Base-by-base conservation (phyloP, 2,329 filamentous ascomycete genomes). In the Aspergillus novofumigatus region DNA sequence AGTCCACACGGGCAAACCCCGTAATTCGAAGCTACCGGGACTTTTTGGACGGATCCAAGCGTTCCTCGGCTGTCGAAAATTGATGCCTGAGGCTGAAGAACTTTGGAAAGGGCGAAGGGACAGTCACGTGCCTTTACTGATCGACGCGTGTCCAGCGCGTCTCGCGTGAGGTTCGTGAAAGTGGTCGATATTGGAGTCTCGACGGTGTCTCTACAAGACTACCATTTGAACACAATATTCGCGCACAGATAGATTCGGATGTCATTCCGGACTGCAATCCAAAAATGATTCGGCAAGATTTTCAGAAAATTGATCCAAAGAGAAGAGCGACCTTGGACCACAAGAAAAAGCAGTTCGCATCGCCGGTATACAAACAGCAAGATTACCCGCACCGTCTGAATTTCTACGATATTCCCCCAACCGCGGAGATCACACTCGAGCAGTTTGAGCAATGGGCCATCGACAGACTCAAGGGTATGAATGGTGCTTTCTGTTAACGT, bases 401-500 rank as follows among this genome's bases (percentile, higher is more conserved):
- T 80, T 93, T 97, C 76, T 99, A 99, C 78, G 79, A 86, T 47
- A 82, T 88, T 26, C 90, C 94, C 49, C 94, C 94, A 0, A 97
- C 92, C 0, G 89, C 90, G 50, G 94, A 99, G 70, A 94, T 99
- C 66, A 96, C 91, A 0, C 86, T 99, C 45, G 94, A 99, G 71
- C 88, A 99, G 72, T 99, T 99, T 69, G 94, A 99, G 73, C 92
- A 96, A 83, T 99, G 94, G 94, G 94, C 92, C 10, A 97, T 99
- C 69, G 90, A 96, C 68, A 83, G 94, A 56, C 75, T 99, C 63
- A 88, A 91, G 77, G 84, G 91, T 91, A 78, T 55, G 78, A 53
- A 8, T 17, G 17, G 1, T 23, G 11, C 5, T 3, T 29, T 3
- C 32, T 14, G 23, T 11, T 8, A 28, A 5, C 8, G 3, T 8